phyloP scores from a whole-genome alignment of 176 grass and related monocot species.

The Bromus sterilis region DNA sequence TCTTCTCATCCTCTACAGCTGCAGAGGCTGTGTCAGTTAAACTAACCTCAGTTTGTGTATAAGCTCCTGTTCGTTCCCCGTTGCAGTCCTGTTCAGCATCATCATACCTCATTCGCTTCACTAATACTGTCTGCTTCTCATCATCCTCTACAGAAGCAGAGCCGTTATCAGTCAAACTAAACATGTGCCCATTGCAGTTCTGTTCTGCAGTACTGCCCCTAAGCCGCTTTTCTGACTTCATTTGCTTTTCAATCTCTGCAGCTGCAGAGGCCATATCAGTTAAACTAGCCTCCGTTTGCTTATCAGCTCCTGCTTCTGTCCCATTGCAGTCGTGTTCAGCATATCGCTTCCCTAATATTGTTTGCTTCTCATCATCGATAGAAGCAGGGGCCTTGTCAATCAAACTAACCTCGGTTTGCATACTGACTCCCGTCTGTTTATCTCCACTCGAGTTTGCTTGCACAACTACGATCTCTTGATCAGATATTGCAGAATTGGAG shows the following conservation, averaged over 20 bases:
- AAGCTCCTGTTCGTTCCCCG: constrained; percentile 10
- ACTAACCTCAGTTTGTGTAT: constrained; percentile 23
- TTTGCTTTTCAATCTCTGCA: background rate
- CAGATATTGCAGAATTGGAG: constrained; percentile 45
- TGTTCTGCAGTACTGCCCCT: background rate
- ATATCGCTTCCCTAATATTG: constrained; percentile 13
- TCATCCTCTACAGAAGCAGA: constrained; percentile 1
- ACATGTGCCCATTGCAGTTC: background rate
- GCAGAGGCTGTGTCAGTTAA: constrained; percentile 3
- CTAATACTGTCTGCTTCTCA: constrained; percentile 20
- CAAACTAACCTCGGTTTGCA: constrained; percentile 29
- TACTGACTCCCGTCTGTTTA: constrained; percentile 4
- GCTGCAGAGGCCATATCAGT: background rate
- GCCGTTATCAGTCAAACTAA: background rate
- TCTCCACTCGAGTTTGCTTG: constrained; percentile 28
- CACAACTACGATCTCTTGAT: constrained; percentile 6
- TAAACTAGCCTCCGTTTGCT: background rate
- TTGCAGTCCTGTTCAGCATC: constrained; percentile 19
- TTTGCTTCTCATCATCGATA: background rate
- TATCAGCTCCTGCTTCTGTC: constrained; percentile 4
- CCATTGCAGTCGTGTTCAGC: constrained; percentile 16
- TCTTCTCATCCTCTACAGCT: constrained; percentile 14
- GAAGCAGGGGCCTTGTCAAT: constrained; percentile 8
- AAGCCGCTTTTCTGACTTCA: background rate
- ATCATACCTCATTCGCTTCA: constrained; percentile 13